Evolutionary conservation across 2,329 filamentous ascomycete species (phyloP).

Genomic region (Phyllosticta ampelicida): DNA sequence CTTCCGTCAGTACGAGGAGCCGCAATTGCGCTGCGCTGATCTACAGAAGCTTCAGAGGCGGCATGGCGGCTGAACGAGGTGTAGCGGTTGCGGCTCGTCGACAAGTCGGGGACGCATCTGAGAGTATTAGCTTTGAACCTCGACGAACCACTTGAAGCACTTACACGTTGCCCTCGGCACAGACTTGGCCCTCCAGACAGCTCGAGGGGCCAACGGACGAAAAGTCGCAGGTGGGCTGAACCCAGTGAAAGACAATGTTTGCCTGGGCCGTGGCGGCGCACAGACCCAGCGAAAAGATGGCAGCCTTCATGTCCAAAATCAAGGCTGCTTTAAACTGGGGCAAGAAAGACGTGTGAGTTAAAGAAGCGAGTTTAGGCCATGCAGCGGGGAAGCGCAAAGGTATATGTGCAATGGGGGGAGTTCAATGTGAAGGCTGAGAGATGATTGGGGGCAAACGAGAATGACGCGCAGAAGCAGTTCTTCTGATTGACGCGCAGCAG

Average conservation of each 20-base stretch:
- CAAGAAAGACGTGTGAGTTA: not conserved
- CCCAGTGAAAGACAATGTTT: conserved; percentile 40
- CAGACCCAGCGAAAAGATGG: conserved; percentile 11
- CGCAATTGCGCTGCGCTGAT: conserved; percentile 16
- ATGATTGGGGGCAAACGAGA: not conserved
- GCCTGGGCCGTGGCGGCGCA: conserved; percentile 27
- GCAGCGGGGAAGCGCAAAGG: not conserved
- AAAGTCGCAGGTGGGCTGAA: conserved; percentile 34
- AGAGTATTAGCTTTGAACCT: not conserved
- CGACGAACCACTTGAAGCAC: not conserved
- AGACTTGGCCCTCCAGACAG: conserved; percentile 31
- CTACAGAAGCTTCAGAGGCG: conserved; percentile 17
- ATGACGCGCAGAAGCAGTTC: not conserved
- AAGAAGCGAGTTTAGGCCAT: conserved; percentile 1
- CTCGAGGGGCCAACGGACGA: conserved; percentile 13
- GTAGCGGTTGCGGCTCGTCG: conserved; percentile 16
- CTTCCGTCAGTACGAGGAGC: conserved; percentile 16
- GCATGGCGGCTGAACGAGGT: conserved; percentile 17
- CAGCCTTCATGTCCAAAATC: conserved; percentile 7
- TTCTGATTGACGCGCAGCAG: not conserved
- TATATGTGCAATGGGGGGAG: not conserved
- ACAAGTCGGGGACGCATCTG: conserved; percentile 1
- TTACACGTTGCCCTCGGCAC: conserved; percentile 25
- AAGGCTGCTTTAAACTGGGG: conserved; percentile 1
- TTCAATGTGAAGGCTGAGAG: not conserved